Conservation (phyloP, 2,329 filamentous ascomycete genomes). For the Aspergillus sp. region DNA sequence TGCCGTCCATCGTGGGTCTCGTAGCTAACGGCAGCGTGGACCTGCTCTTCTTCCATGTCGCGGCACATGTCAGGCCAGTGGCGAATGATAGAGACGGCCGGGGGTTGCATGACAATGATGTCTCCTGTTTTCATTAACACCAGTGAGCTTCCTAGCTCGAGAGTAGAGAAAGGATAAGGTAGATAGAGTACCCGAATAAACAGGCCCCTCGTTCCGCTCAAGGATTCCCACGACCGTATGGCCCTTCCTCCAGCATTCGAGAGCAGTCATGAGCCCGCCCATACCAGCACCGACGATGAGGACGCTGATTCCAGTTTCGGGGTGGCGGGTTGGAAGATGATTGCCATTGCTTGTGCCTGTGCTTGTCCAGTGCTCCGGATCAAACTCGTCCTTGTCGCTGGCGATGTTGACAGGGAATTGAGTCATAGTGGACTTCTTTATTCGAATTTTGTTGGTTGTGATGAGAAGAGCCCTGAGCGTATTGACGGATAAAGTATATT, state of each 20-base stretch:
- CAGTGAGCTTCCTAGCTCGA: not conserved
- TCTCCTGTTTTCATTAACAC: not conserved
- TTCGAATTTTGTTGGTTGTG: not conserved
- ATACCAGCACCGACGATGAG: slow-evolving; percentile 30
- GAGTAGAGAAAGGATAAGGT: too few species aligned
- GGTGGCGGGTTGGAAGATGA: slow-evolving; percentile 9
- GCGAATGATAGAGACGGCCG: slow-evolving; percentile 11
- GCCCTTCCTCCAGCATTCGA: slow-evolving; percentile 32
- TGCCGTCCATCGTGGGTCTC: slow-evolving; percentile 5
- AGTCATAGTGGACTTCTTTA: not conserved
- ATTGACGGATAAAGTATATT: too few species aligned
- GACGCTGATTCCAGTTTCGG: slow-evolving; percentile 19
- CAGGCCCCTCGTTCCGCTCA: slow-evolving; percentile 17
- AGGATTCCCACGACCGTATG: slow-evolving; percentile 26
- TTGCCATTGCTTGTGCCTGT: not conserved
- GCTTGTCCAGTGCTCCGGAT: not conserved
- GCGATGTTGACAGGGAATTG: not conserved
- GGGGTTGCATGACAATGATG: slow-evolving; percentile 13
- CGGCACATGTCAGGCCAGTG: slow-evolving; percentile 13
- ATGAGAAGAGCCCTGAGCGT: not conserved
- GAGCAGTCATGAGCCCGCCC: slow-evolving; percentile 24
- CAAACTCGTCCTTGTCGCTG: slow-evolving; percentile 1
- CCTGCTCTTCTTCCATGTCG: slow-evolving; percentile 13
- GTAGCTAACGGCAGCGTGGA: slow-evolving; percentile 10
- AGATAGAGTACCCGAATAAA: slow-evolving; percentile 3